Conservation (phyloP, 129 eudicot genomes). For the Smallanthus sonchifolius region DNA sequence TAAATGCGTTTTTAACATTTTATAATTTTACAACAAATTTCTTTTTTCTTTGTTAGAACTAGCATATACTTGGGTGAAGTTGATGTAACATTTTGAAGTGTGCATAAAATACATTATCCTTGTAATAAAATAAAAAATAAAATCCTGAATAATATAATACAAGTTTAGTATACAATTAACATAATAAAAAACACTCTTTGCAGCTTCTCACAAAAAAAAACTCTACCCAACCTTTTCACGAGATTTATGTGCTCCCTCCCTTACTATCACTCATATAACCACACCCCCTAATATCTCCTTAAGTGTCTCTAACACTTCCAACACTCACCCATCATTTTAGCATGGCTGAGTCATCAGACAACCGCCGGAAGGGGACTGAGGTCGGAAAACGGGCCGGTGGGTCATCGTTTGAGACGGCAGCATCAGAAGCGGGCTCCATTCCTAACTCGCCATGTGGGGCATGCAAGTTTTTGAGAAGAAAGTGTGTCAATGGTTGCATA, state of each 20-base stretch:
- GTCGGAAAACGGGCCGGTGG: conserved; percentile 34
- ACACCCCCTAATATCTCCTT: conserved; percentile 25
- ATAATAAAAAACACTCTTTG: conserved; percentile 17
- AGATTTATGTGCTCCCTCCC: conserved; percentile 59
- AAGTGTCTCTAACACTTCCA: conserved; percentile 10
- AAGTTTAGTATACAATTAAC: conserved; percentile 22
- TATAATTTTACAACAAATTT: too few species aligned
- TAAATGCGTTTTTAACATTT: too few species aligned
- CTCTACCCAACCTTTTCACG: conserved; percentile 64
- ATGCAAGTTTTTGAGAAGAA: conserved; percentile 85
- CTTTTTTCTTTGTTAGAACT: too few species aligned
- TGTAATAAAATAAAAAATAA: too few species aligned
- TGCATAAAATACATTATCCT: too few species aligned
- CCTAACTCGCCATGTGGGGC: conserved; percentile 78
- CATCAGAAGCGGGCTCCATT: conserved; percentile 12
- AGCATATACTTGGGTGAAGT: too few species aligned
- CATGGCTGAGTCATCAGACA: conserved; percentile 51
- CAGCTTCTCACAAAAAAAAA: conserved; percentile 30
- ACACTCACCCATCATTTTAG: conserved; percentile 14
- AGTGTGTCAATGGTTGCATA: conserved; percentile 76
- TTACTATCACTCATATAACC: conserved; percentile 35
- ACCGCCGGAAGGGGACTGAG: conserved; percentile 34
- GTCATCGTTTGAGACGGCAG: not conserved
- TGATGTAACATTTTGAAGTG: too few species aligned
- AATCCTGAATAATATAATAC: conserved; percentile 11